Base-by-base conservation (phyloP, 306 rosid species). In the Crotalaria pallida region DNA sequence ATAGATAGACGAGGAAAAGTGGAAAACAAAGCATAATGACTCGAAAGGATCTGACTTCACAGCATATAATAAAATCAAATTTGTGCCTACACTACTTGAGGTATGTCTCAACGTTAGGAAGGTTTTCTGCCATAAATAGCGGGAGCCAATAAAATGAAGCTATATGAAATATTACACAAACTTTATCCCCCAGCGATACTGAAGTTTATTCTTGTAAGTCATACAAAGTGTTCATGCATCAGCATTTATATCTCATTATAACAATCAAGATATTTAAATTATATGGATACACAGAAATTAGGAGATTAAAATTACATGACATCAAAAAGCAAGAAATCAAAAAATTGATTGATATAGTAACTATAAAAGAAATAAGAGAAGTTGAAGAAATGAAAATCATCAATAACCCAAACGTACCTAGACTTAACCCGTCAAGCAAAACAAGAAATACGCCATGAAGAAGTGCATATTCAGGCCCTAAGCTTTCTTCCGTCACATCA, bases 371-470 rank as follows among this genome's bases (percentile, higher is more conserved):
- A 66, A 71, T 34, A 45, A 61, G 17, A 55, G 58, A 27, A 40
- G 29, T 31, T 44, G 44, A 67, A 72, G 16, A 45, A 69, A 50
- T 60, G 27, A 61, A 5, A 70, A 29, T n/a, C n/a, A 62, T 58
- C 49, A 47, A 24, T 12, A 33, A 79, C 33, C 33, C 64, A 58
- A 43, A 31, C 18, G 34, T 87, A 90, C 96, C 96, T 82, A 93
- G 82, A 88, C 92, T 90, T 66, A 93, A 76, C 57, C 98, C 98
- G 45, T 93, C 97, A 51, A 93, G 97, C 85, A 93, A 78, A 81
- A 93, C 88, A 81, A 93, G 98, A 78, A 90, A 93, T 23, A 80
- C 81, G 67, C 98, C 98, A 68, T 93, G 98, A 78, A 90, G 88
- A 78, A 84, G 82, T 43, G 97, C 96, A 81, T 72, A 79, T 78